A percentile compares a stretch with the other conserved stretches of the same genome.
These are phyloP conservation scores for Aegilops longissima DNA, from an alignment of 176 grass and related monocot genomes.

Conservation along the genomic window DNA sequence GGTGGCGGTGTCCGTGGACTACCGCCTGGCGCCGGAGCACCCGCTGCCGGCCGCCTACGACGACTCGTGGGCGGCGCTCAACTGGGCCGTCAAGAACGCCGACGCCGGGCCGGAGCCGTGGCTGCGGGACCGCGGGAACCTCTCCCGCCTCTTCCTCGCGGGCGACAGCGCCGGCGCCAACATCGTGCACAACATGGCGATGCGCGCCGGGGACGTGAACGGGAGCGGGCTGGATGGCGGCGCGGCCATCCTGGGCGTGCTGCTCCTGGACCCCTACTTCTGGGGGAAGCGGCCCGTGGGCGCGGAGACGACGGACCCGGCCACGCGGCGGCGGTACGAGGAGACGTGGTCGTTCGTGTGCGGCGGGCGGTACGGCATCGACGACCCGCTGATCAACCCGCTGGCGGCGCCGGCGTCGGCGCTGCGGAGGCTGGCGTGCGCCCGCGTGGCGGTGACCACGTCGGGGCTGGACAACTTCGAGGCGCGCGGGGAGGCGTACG, in stretches of 20 bases:
- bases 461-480: slow-evolving; percentile 52
- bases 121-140: slow-evolving; percentile 53
- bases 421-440: slow-evolving; percentile 35
- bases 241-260: slow-evolving; percentile 41
- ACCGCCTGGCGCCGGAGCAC: slow-evolving; percentile 81
- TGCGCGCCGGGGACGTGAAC: slow-evolving; percentile 9
- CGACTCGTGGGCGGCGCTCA: slow-evolving; percentile 69
- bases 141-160: slow-evolving; percentile 52
- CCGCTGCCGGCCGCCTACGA: slow-evolving; percentile 67
- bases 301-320: slow-evolving; percentile 52
- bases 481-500: slow-evolving; percentile 58
- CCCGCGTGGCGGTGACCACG: slow-evolving; percentile 53
- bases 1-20: slow-evolving; percentile 75
- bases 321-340: slow-evolving; percentile 49
- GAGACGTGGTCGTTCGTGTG: slow-evolving; percentile 61
- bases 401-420: slow-evolving; percentile 20
- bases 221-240: slow-evolving; percentile 23
- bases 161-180: slow-evolving; percentile 84
- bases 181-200: slow-evolving; percentile 63
- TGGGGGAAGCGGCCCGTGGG: slow-evolving; percentile 68
- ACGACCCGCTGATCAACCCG: slow-evolving; percentile 71
- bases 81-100: slow-evolving; percentile 50
- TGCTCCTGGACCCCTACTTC: slow-evolving; percentile 68
- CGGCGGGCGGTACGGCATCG: slow-evolving; percentile 45
- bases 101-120: slow-evolving; percentile 51